Evolutionary conservation across 148 eudicot species (phyloP), one percentile per base, ranked within the genome.

Genomic region (Rhododendron griersonianum): DNA sequence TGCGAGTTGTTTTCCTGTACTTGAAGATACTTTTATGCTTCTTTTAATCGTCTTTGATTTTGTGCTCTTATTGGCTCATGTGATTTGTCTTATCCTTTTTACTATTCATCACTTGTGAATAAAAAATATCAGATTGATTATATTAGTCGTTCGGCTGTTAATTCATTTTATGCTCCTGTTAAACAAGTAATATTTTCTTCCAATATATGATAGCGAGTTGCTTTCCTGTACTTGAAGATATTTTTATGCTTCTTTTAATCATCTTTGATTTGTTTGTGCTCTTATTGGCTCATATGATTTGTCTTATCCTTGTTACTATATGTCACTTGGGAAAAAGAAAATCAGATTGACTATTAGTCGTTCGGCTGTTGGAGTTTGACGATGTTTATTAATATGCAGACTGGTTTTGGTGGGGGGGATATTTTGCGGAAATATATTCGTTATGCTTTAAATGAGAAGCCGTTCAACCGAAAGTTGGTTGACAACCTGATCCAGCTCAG

Each of bases 371-470:
- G 48, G 55, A 59, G 61, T 57, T 77, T 91, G 73, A 88, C 19
- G 44, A 65, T 48, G 50, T 87, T 87, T 65, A 41, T 81, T 71
- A 44, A 61, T 82, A 81, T 89, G 85, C 94, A 94, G 99, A 97
- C 99, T 87, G 98, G 94, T 78, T 97, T 95, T 89, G 78, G 88
- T 76, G 91, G 90, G 91, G 94, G 91, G 83, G 98, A 95, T 71
- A 89, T 97, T 86, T 87, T 97, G 83, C 94, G 99, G 21, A 97
- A 97, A 86, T 97, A 97, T 85, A 91, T 95, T 74, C 96, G 99
- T n/a, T 95, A 93, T 88, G 89, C 90, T 50, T 87, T 97, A 88
- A 97, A 95, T 86, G 99, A 97, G 88, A 95, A 97, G 87, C 98
- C 98, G 80, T 97, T 97, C 86, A 93, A 91, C 84, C 93, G 92